Evolutionary conservation across 2,329 filamentous ascomycete species (phyloP), one percentile per base, ranked within the genome.

Genomic region (Alternaria burnsii): DNA sequence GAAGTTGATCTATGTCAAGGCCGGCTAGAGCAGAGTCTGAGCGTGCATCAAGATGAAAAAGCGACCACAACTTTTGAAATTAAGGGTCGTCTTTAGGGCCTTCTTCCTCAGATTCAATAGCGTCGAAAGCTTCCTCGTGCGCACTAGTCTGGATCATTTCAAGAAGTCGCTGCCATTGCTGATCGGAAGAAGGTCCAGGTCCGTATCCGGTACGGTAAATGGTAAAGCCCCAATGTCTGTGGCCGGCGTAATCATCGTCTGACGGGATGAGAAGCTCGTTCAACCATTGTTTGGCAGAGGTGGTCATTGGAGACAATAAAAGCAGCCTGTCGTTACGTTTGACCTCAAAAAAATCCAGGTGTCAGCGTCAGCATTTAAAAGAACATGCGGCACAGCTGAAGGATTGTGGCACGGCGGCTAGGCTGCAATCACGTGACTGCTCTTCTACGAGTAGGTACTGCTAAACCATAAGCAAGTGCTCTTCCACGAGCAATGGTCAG

Each of bases 11-110:
- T 18, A 62, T 55, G 41, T 52, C 32, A 6, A 67, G 62, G 34
- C 58, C 55, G 4, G 52, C 54, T 16, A 65, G 55, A 12, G 59
- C 48, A 22, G 55, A 22, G 40, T 67, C 58, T 38, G 59, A 63
- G 28, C 62, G 64, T 36, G 60, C 53, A 52, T 69, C 64, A 16
- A 67, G 54, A 26, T 46, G 54, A 38, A 69, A 69, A 38, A 67
- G 58, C 9, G 41, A 55, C 50, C 61, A 60, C 14, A 61, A 0
- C n/a, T 57, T 28, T 34, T 63, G 62, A 18, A 64, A 53, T 8
- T 10, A 26, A 38, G 59, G 36, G 10, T 65, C 24, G 7, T 26
- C 24, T 26, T 1, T 26, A 26, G 24, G 24, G 24, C 7, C 59
- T 26, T 52, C 59, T 47, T 41, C 28, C 10, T 30, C 14, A 34